These are phyloP conservation scores for Clarireedia homoeocarpa DNA, from an alignment of 2,329 filamentous ascomycete genomes.

Conservation along the genomic window DNA sequence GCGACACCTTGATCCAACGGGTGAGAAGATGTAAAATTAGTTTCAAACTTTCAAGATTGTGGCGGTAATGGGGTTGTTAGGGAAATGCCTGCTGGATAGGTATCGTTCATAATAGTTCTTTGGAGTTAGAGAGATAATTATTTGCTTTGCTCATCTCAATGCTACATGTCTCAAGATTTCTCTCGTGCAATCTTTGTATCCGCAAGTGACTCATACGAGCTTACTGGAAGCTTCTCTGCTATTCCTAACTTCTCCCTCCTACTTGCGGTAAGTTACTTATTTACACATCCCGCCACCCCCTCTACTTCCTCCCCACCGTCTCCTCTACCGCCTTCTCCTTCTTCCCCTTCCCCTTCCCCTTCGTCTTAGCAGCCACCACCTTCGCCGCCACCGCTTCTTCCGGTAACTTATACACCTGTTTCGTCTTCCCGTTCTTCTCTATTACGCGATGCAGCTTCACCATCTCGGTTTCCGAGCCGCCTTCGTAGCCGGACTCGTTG, in stretches of 20 bases:
- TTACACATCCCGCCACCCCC: not conserved
- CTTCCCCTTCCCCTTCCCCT: not conserved
- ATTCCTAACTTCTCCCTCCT: not conserved
- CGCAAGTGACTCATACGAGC: not conserved
- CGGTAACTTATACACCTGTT: too few species aligned
- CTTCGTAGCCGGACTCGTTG: too few species aligned
- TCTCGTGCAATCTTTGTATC: too few species aligned
- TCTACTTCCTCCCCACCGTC: not conserved
- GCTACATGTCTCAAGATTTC: too few species aligned
- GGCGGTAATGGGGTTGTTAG: not conserved
- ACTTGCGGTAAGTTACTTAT: not conserved
- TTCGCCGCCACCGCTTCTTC: too few species aligned
- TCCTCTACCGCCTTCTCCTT: not conserved
- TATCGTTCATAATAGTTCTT: too few species aligned
- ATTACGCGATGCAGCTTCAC: too few species aligned
- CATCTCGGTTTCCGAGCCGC: too few species aligned
- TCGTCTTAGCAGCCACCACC: not conserved
- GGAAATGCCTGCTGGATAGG: not conserved
- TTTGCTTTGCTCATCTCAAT: too few species aligned
- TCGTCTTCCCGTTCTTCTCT: too few species aligned
- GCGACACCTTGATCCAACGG: not conserved
- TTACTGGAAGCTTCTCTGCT: too few species aligned
- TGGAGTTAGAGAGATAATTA: too few species aligned
- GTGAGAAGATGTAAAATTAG: not conserved
- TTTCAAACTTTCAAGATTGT: not conserved